Evolutionary conservation across 139 green algal species (phyloP).

Genomic region (Parachlorella kessleri): DNA sequence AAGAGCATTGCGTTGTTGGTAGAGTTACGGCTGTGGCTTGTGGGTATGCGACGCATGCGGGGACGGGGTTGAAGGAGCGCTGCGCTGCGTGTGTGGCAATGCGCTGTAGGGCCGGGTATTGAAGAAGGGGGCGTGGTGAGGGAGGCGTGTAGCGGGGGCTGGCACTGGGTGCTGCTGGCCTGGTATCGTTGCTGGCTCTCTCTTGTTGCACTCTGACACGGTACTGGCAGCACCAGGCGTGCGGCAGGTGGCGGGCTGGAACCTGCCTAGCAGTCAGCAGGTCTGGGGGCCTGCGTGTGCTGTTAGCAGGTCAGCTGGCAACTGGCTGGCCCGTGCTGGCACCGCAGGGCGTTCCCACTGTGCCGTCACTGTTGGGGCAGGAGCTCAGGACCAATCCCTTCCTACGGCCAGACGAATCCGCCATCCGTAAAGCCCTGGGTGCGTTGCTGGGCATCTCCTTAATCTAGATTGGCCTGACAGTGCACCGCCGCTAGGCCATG

Average conservation of each 20-base stretch:
- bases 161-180: neutral
- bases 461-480: neutral
- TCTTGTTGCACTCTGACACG: neutral
- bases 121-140: neutral
- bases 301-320: too few species aligned
- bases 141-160: neutral
- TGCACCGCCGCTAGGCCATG: too few species aligned
- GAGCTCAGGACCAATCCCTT: constrained; percentile 94
- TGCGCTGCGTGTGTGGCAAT: neutral
- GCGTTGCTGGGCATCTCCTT: too few species aligned
- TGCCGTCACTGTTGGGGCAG: constrained; percentile 75
- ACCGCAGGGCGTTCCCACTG: constrained; percentile 67
- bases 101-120: neutral
- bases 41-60: neutral
- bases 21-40: neutral
- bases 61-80: neutral
- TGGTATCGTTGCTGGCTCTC: neutral
- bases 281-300: too few species aligned
- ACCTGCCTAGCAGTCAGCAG: too few species aligned
- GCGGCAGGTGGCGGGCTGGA: neutral
- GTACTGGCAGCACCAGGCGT: neutral
- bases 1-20: neutral
- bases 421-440: constrained; percentile 62
- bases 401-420: constrained; percentile 64
- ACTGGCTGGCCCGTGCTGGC: too few species aligned